Evolutionary conservation across 192 early-diverging fungal species (phyloP).

Genomic region (Podila minutissima): DNA sequence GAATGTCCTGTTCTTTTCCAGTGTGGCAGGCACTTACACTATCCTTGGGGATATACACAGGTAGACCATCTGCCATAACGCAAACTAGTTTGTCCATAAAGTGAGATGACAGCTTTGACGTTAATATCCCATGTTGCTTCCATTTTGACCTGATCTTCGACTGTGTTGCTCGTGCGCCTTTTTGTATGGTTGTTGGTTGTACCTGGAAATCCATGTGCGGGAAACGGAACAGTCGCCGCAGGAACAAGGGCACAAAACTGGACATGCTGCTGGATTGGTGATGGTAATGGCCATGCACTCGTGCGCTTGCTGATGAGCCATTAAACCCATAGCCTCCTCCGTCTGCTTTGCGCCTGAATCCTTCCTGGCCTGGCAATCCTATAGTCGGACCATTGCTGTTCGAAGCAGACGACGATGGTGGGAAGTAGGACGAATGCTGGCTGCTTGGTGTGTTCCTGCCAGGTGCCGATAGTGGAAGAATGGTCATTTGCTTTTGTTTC

Average conservation of each 20-base stretch:
- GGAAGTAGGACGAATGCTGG: constrained; percentile 32
- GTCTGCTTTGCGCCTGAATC: constrained; percentile 33
- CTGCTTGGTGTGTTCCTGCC: constrained; percentile 37
- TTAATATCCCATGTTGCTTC: not conserved
- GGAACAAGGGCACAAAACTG: constrained; percentile 59
- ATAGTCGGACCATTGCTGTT: constrained; percentile 27
- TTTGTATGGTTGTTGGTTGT: not conserved
- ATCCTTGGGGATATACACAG: constrained; percentile 80
- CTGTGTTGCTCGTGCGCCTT: no score
- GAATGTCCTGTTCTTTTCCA: not conserved
- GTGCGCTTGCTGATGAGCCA: constrained; percentile 13
- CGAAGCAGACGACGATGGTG: not conserved
- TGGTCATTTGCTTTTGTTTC: constrained; percentile 17
- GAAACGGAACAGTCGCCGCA: constrained; percentile 64
- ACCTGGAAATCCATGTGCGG: constrained; percentile 88
- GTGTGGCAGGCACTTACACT: constrained; percentile 67
- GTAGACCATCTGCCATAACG: constrained; percentile 91
- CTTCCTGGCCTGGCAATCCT: constrained; percentile 18
- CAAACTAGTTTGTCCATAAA: constrained; percentile 60
- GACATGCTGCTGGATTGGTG: constrained; percentile 13
- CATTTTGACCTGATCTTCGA: no score
- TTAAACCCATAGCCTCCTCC: constrained; percentile 7
- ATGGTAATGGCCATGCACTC: constrained; percentile 1
- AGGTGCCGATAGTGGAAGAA: constrained; percentile 46
- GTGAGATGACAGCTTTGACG: not conserved